phyloP scores from a whole-genome alignment of 2,329 filamentous ascomycete species.

The Ampelomyces quisqualis region DNA sequence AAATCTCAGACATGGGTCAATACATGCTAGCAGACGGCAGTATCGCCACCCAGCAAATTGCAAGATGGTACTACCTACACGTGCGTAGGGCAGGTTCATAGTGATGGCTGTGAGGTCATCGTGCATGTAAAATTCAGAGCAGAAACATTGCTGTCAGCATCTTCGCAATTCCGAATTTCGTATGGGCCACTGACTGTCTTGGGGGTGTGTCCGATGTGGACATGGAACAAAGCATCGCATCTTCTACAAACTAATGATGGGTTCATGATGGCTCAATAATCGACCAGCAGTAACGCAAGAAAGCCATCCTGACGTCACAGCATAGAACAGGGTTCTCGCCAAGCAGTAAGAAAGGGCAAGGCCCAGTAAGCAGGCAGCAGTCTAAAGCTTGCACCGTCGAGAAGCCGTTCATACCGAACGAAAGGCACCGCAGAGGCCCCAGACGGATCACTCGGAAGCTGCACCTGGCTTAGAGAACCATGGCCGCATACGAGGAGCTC shows the following conservation, averaged over 20 bases:
- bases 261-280: too few relatives aligned
- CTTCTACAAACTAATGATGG: too few relatives aligned
- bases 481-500: conserved; percentile 31
- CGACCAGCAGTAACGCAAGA: background rate
- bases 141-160: too few relatives aligned
- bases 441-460: conserved; percentile 20
- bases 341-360: background rate
- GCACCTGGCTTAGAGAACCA: conserved; percentile 10
- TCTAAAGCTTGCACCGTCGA: background rate
- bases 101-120: background rate
- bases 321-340: background rate
- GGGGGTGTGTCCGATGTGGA: too few relatives aligned
- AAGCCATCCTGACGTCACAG: background rate
- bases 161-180: too few relatives aligned
- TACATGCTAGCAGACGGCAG: too few relatives aligned
- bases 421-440: conserved; percentile 4
- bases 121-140: too few relatives aligned
- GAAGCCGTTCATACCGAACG: conserved; percentile 3
- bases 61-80: too few relatives aligned
- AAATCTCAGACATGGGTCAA: too few relatives aligned
- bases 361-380: background rate
- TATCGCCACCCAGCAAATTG: background rate
- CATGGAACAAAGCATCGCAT: too few relatives aligned
- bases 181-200: too few relatives aligned
- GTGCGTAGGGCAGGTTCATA: too few relatives aligned